Evolutionary conservation across 129 eudicot genomes (phyloP), one percentile per base, ranked within the genome.

Genomic region (Flaveria sonorensis): DNA sequence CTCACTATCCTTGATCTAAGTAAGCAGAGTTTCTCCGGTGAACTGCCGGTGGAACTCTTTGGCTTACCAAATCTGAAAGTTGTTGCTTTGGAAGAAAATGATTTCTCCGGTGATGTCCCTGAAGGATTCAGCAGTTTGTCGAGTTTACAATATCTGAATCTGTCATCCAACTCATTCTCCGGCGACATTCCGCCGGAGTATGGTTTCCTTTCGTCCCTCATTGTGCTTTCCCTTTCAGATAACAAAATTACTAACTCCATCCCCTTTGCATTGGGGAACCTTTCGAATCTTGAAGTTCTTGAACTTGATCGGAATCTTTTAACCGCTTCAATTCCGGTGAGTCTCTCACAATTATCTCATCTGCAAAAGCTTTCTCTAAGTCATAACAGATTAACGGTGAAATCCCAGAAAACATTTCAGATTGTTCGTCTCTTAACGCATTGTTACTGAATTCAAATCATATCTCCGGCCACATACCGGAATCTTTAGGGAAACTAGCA

Each of bases 81-180:
- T 68, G 92, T 92, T 71, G 86, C 92, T 42, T 83, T 92, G 76
- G 81, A 92, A 67, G 92, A 83, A 70, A 92, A 92, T 59, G 36
- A 73, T 0, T 77, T 92, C 10, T 84, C 87, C 16, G 97, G 97
- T 23, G 83, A 84, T 57, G 82, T 89, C 74, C 96, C 96, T 28
- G 90, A 89, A 88, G 97, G 97, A 56, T 89, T 92, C 56, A 92
- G 93, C 78, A 92, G 96, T 80, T 85, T 92, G 73, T 82, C 88
- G 10, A 66, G 83, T 74, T 71, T 92, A 36, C 78, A 83, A 56
- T 71, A 84, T 81, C 71, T 92, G 71, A 92, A 92, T 79, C 77
- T 92, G 2, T 87, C 96, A 42, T 84, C 88, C 5, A 92, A 92
- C 83, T 55, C 77, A 7, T 92, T 89, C 60, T 75, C 89, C 7